phyloP scores from a whole-genome alignment of 805 yeast genomes.

The Brettanomyces sp. region DNA sequence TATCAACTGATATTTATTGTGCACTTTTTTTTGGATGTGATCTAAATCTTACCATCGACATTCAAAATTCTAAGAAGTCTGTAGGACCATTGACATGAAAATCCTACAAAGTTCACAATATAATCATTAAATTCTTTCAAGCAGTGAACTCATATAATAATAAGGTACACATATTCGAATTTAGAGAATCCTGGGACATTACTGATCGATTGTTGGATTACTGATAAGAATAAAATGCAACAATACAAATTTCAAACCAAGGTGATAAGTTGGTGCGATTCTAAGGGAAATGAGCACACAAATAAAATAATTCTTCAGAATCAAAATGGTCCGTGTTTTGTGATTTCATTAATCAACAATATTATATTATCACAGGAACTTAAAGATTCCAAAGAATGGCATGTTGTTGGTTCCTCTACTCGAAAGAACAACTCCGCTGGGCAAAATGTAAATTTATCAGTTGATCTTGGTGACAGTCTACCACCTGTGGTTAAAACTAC shows the following conservation, averaged over 20 bases:
- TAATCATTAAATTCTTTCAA: too few species aligned
- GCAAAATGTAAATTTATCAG: not conserved
- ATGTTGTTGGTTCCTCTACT: not conserved
- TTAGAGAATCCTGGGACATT: too few species aligned
- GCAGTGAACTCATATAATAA: too few species aligned
- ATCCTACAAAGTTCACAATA: too few species aligned
- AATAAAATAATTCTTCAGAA: slow-evolving; percentile 68
- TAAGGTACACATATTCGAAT: too few species aligned
- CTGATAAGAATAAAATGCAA: not conserved
- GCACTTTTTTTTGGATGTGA: too few species aligned
- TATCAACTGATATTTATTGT: too few species aligned
- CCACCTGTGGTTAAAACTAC: slow-evolving; percentile 9
- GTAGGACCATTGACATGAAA: too few species aligned
- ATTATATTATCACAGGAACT: slow-evolving; percentile 42
- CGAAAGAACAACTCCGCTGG: not conserved
- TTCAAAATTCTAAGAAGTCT: too few species aligned
- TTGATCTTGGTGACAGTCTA: too few species aligned
- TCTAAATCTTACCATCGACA: too few species aligned
- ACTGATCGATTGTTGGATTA: too few species aligned
- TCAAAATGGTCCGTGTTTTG: slow-evolving; percentile 80
- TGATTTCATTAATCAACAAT: slow-evolving; percentile 69
- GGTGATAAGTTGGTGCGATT: slow-evolving; percentile 20
- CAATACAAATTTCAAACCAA: slow-evolving; percentile 17
- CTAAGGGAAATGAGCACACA: slow-evolving; percentile 18
- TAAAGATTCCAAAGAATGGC: slow-evolving; percentile 5